Percentiles rank a stretch among this genome's conserved stretches.
Conservation (phyloP, 352 stramenopile genomes). For the Thalassiosira livingstoniorum region DNA sequence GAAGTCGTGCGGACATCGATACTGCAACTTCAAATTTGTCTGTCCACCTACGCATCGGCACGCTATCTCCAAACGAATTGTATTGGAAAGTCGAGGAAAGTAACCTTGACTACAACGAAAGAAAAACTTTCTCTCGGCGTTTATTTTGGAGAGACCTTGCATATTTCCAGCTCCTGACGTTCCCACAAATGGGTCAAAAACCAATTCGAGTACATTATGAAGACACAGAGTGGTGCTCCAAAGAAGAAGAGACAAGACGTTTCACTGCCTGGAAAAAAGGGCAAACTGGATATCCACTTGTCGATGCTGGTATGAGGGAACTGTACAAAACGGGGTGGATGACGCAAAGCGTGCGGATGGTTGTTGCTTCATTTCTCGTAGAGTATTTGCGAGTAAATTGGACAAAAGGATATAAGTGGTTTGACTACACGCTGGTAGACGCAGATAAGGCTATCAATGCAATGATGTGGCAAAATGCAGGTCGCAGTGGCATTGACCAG, state of each 20-base stretch:
- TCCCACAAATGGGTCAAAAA: constrained; percentile 50
- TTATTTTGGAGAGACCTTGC: constrained; percentile 65
- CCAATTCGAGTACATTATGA: constrained; percentile 64
- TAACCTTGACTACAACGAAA: constrained; percentile 43
- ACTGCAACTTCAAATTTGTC: constrained; percentile 48
- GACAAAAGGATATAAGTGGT: constrained; percentile 64
- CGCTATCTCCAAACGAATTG: constrained; percentile 56
- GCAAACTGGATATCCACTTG: constrained; percentile 63
- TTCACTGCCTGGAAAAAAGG: constrained; percentile 66
- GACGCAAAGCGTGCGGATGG: constrained; percentile 63
- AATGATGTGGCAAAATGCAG: constrained; percentile 78
- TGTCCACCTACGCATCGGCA: constrained; percentile 52
- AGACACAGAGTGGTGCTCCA: constrained; percentile 51
- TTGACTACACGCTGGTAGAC: constrained; percentile 70
- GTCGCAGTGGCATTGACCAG: constrained; percentile 60
- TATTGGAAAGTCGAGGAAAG: constrained; percentile 53
- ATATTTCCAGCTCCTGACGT: constrained; percentile 55
- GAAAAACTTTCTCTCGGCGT: constrained; percentile 59
- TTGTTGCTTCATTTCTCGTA: constrained; percentile 61
- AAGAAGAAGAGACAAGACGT: constrained; percentile 47
- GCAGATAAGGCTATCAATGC: constrained; percentile 67
- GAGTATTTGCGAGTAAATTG: constrained; percentile 68
- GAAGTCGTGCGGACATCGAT: constrained; percentile 59
- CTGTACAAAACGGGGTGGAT: constrained; percentile 69
- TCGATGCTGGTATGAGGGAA: constrained; percentile 69